Percentiles rank a stretch among this genome's conserved stretches.
Evolutionary conservation across 352 stramenopile species (phyloP).

Genomic region (Pythium phragmitis): DNA sequence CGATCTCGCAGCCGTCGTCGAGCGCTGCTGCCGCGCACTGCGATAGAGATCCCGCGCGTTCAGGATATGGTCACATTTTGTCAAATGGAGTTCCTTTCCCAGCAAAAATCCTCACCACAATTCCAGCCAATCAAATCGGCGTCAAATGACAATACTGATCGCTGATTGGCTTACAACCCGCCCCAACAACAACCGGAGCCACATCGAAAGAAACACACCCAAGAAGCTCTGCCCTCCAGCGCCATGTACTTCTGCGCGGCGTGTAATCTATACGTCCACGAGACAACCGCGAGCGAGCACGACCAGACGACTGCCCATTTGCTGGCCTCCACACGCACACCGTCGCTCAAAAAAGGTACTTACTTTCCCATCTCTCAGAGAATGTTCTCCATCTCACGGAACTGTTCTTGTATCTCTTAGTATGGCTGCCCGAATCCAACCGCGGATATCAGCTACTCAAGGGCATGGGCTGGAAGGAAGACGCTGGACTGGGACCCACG

Average conservation of each 20-base stretch:
- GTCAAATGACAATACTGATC: background rate
- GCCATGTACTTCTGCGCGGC: constrained; percentile 64
- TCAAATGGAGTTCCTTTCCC: background rate
- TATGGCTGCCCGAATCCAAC: constrained; percentile 72
- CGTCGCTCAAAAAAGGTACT: constrained; percentile 50
- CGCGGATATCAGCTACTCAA: constrained; percentile 59
- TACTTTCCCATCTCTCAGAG: background rate
- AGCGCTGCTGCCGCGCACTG: constrained; percentile 34
- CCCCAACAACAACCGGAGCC: background rate
- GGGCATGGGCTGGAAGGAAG: constrained; percentile 57
- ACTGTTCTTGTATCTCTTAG: constrained; percentile 18
- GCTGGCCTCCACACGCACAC: constrained; percentile 42
- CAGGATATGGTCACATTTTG: constrained; percentile 3
- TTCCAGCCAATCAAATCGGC: constrained; percentile 19
- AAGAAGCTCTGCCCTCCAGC: background rate
- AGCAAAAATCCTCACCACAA: background rate
- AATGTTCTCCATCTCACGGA: constrained; percentile 2
- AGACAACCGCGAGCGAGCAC: constrained; percentile 48
- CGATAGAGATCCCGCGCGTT: constrained; percentile 14
- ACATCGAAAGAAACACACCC: constrained; percentile 5
- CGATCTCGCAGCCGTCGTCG: constrained; percentile 33
- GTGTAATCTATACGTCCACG: constrained; percentile 62
- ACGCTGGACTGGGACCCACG: constrained; percentile 35
- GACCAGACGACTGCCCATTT: constrained; percentile 54
- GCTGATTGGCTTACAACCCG: constrained; percentile 12